Evolutionary conservation across 306 rosid genomes (phyloP).

Genomic region (Castanea mollissima): DNA sequence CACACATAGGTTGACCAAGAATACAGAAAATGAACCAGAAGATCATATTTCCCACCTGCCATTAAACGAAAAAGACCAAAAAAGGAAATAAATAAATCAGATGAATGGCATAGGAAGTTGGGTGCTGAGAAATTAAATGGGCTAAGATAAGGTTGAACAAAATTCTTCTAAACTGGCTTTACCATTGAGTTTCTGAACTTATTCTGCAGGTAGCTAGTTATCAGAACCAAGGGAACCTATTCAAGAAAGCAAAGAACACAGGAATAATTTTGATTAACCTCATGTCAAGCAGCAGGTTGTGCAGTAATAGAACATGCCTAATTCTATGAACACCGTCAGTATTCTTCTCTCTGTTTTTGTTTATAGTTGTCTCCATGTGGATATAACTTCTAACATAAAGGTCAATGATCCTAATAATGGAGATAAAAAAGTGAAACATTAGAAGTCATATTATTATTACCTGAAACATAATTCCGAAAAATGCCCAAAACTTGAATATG

Average conservation of each 20-base stretch:
- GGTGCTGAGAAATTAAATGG: neutral
- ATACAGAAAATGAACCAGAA: conserved; percentile 92
- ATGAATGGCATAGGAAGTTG: neutral
- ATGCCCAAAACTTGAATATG: conserved; percentile 94
- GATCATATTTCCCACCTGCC: conserved; percentile 89
- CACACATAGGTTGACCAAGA: conserved; percentile 95
- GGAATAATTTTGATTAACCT: neutral
- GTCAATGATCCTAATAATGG: neutral
- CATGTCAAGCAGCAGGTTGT: neutral
- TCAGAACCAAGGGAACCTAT: conserved; percentile 77
- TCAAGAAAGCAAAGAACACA: conserved; percentile 9
- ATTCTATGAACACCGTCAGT: neutral
- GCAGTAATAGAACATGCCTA: neutral
- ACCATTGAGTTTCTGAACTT: conserved; percentile 88
- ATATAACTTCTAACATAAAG: neutral
- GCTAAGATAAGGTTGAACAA: conserved; percentile 10
- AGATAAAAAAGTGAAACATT: neutral
- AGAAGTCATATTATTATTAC: conserved; percentile 29
- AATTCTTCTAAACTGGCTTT: conserved; percentile 18
- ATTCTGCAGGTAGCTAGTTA: conserved; percentile 76
- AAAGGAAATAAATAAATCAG: conserved; percentile 2
- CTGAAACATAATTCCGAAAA: conserved; percentile 88
- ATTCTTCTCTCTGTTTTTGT: neutral
- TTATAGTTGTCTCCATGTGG: neutral
- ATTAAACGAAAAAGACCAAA: neutral